These are phyloP conservation scores for Suaeda aralocaspica DNA, from an alignment of 148 eudicot genomes.

Conservation along the genomic window DNA sequence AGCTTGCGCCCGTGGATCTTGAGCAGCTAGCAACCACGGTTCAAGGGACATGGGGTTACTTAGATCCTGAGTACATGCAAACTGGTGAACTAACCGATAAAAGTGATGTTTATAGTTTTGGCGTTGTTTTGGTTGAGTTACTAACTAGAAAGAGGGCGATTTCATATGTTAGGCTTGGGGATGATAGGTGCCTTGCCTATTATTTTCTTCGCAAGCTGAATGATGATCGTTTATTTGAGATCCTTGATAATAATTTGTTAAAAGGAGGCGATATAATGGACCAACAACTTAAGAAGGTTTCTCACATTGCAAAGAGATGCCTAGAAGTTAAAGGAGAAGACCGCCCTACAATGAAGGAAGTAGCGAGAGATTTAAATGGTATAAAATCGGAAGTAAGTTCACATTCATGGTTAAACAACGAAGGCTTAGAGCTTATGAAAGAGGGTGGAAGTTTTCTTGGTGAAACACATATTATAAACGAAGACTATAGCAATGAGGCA, in stretches of 20 bases:
- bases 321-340: slow-evolving; percentile 20
- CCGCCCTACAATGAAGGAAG: slow-evolving; percentile 29
- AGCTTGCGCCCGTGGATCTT: slow-evolving; percentile 16
- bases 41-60: slow-evolving; percentile 23
- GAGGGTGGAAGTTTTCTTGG: no score
- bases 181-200: slow-evolving; percentile 19
- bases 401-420: no score
- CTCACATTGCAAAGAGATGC: slow-evolving; percentile 19
- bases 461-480: no score
- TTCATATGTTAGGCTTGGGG: slow-evolving; percentile 10
- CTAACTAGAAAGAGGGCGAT: slow-evolving; percentile 18
- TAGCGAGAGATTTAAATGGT: no score
- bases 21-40: slow-evolving; percentile 23
- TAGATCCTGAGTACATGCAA: slow-evolving; percentile 26
- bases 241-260: slow-evolving; percentile 11
- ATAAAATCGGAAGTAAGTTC: no score
- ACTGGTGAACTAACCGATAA: slow-evolving; percentile 22
- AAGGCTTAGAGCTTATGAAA: no score
- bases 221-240: slow-evolving; percentile 11
- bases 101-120: slow-evolving; percentile 34
- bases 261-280: not conserved
- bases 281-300: slow-evolving; percentile 12
- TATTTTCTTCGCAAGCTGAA: slow-evolving; percentile 19
- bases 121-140: slow-evolving; percentile 27
- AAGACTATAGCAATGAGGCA: no score